Evolutionary conservation across 805 yeast species (phyloP), one percentile per base, ranked within the genome.

Genomic region (Torulaspora indica): DNA sequence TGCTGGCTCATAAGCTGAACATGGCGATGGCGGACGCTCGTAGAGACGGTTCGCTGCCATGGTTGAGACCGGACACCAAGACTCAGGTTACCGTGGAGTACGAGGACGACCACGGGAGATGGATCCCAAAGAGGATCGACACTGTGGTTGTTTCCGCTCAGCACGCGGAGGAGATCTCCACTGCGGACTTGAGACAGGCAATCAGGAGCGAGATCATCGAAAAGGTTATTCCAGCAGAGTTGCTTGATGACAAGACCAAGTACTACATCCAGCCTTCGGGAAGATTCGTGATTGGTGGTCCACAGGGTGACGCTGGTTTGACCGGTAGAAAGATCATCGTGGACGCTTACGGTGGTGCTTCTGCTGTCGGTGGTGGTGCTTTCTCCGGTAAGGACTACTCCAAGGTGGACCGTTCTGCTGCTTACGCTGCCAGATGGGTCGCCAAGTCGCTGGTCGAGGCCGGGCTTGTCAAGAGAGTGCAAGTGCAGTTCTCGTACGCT

Each of bases 321-420:
- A 93, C 98, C 59, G 98, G 98, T 73, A 88, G 98, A 78, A 93
- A 93, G 79, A 93, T 93, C 73, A 93, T 93, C 65, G 98, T 93
- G 69, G 98, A 93, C 74, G 95, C 98, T 56, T 93, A 93, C 77
- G 98, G 98, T 78, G 98, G 98, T 66, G 95, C 98, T 95, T 97
- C 98, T 75, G 98, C 98, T 66, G 98, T 93, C 79, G 98, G 98
- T 76, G 98, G 98, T 79, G 98, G 98, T 79, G 98, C 98, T 55
- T 93, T 93, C 89, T 85, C 96, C 55, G 98, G 98, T 74, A 93
- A 93, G 80, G 98, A 93, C 75, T 93, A 87, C 86, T 88, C 97
- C 71, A 93, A 93, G 81, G 98, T 93, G 66, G 98, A 93, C 74
- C 87, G 98, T 78, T 91, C 98, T 55, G 98, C 98, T 68, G 98